Evolutionary conservation across 495 filamentous ascomycete genomes (phyloP), one percentile per base, ranked within the genome.

Genomic region (Hypoxylon subgilvum): DNA sequence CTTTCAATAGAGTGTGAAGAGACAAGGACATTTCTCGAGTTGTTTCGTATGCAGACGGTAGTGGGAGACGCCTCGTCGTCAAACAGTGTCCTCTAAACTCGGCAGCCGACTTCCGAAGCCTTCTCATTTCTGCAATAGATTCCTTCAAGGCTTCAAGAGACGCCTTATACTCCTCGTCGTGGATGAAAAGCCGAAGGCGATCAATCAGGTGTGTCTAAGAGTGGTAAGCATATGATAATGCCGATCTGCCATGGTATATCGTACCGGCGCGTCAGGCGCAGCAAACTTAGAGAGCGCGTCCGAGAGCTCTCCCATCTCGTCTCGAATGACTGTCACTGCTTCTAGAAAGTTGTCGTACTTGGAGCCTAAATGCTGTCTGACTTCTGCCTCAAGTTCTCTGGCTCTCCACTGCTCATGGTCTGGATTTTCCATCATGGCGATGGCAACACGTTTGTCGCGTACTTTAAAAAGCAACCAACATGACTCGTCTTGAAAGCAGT

Each of bases 401-500:
- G 31, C 16, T 17, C 41, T 36, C 61, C 54, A 65, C 12, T 52
- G 18, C 0, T 22, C 6, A 36, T 65, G 61, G 1, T 19, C 13
- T 6, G 17, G 12, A 32, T 56, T 25, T 1, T 42, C 27, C 9
- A 62, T 53, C 58, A 66, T 66, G 2, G 25, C 28, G 6, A 18
- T n/a, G 28, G 40, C 45, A 4, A 17, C 4, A 5, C 47, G 13
- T 28, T 46, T 25, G 13, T 62, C 42, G 6, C 62, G 9, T 12
- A 62, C 44, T 6, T 62, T 19, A 3, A 46, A 36, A n/a, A 66
- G 49, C 3, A 62, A 13, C 4, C 54, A 39, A 23, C 53, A 30
- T 5, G 61, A 17, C 16, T 66, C 63, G 13, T 59, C 54, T 30
- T 56, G 57, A 25, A 66, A 66, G 30, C 27, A 52, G 12, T 59